A percentile compares a stretch with the other conserved stretches of the same genome.
Conservation (phyloP, 352 stramenopile genomes). For the Globisporangium paroecandrum region DNA sequence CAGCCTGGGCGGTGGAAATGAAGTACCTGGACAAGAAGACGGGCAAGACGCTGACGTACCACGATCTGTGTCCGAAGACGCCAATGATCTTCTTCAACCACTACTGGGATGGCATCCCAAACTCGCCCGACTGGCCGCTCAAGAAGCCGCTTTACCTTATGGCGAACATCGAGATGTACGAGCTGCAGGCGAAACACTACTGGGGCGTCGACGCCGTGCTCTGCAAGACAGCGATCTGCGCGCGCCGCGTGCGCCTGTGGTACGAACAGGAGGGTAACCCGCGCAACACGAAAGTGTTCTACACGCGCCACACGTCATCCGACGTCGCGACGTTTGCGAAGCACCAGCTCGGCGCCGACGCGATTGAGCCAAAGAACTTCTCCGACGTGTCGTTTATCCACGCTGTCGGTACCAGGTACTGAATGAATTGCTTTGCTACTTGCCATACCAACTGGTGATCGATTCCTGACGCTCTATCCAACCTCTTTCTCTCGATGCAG, state of each 20-base stretch:
- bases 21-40: constrained; percentile 9
- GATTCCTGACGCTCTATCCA: neutral
- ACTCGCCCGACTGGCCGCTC: constrained; percentile 28
- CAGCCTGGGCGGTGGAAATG: constrained; percentile 1
- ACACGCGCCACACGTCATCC: constrained; percentile 56
- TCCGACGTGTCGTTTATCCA: constrained; percentile 27
- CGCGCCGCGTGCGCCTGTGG: constrained; percentile 39
- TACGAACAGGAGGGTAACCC: constrained; percentile 58
- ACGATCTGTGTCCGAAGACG: constrained; percentile 28
- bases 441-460: neutral
- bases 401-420: constrained; percentile 24
- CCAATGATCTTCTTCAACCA: constrained; percentile 28
- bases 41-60: constrained; percentile 21
- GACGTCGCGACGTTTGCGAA: constrained; percentile 37
- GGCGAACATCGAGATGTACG: constrained; percentile 62
- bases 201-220: constrained; percentile 43
- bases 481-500: constrained; percentile 12
- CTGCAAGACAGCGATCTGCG: constrained; percentile 50
- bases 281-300: constrained; percentile 45
- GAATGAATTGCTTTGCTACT: neutral
- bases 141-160: constrained; percentile 47
- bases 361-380: constrained; percentile 30
- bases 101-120: constrained; percentile 27
- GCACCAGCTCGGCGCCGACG: constrained; percentile 21
- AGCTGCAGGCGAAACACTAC: constrained; percentile 38